A percentile compares a stretch with the other conserved stretches of the same genome.
Evolutionary conservation across 495 filamentous ascomycete species (phyloP).

Genomic region (Tuber melanosporum): DNA sequence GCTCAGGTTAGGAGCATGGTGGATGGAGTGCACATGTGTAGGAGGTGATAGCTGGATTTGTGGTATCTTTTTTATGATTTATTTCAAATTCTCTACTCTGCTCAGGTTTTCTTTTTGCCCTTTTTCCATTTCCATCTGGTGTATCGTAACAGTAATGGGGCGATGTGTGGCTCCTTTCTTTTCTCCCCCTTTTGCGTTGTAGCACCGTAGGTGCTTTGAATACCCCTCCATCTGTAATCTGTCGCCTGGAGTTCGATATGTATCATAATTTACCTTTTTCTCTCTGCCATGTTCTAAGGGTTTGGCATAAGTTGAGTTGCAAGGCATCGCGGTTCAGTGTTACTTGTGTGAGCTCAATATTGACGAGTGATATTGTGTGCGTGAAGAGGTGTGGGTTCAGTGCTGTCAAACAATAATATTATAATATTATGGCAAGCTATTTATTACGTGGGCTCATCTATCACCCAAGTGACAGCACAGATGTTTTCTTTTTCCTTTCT

Average conservation of each 20-base stretch:
- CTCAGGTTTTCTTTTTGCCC: background rate
- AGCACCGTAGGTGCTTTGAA: background rate
- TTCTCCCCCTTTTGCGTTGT: background rate
- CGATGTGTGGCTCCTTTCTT: background rate
- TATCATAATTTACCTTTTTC: background rate
- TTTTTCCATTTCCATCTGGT: constrained; percentile 5
- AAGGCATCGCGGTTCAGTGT: background rate
- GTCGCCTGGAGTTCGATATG: background rate
- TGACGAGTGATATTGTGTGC: background rate
- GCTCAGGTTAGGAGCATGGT: background rate
- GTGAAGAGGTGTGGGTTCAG: background rate
- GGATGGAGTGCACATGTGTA: background rate
- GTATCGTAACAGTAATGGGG: constrained; percentile 10
- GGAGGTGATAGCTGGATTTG: background rate
- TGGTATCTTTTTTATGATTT: constrained; percentile 8
- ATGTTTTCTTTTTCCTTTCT: background rate
- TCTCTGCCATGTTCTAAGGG: background rate
- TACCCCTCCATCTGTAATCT: background rate
- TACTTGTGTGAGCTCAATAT: background rate
- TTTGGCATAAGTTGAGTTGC: background rate
- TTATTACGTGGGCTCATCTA: background rate
- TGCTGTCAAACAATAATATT: background rate
- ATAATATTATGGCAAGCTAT: background rate
- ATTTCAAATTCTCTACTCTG: constrained; percentile 11
- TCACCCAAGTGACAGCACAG: background rate